Base-by-base conservation (phyloP, 106 monocot genomes). In the Alisma plantagoaquatica region DNA sequence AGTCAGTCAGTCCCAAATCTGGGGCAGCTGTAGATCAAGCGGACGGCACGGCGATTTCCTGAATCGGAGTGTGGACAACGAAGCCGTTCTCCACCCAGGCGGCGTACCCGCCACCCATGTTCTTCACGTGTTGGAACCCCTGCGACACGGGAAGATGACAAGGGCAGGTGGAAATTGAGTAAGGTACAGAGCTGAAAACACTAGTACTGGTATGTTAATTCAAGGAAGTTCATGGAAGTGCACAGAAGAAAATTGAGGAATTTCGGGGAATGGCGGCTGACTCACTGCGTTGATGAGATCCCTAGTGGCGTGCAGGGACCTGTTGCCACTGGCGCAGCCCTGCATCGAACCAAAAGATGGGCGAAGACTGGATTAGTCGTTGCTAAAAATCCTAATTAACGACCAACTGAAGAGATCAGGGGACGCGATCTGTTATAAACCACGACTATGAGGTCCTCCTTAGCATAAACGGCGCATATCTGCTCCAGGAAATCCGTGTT, bases 41-140 rank as follows among this genome's bases (percentile, higher is more conserved):
- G n/a, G n/a, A n/a, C n/a, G n/a, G n/a, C n/a, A n/a, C n/a, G n/a
- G n/a, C n/a, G n/a, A n/a, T n/a, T n/a, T n/a, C n/a, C n/a, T n/a
- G n/a, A n/a, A n/a, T n/a, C n/a, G 35, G 35, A 6, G 63, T 66
- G 43, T 77, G 67, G 43, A 78, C 78, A 12, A 35, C 41, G 38
- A 78, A 75, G 29, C 74, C 72, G 20, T 73, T 75, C 25, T 75
- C 57, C 19, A 70, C 30, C 84, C 79, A 85, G 15, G 75, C 72
- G 47, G 16, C 57, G 42, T 66, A 76, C 0, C 84, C 84, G 0
- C 84, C 84, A 54, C 55, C 79, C 62, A 85, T 72, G 54, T 79
- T 80, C 73, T 75, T 85, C 23, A 73, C 72, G 30, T 70, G 47
- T 64, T 79, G 61, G 61, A 73, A 85, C 6, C 79, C 84, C 84